A percentile compares a stretch with the other conserved stretches of the same genome.
Evolutionary conservation across 2,329 filamentous ascomycete genomes (phyloP).

Genomic region (Talaromyces sp.): DNA sequence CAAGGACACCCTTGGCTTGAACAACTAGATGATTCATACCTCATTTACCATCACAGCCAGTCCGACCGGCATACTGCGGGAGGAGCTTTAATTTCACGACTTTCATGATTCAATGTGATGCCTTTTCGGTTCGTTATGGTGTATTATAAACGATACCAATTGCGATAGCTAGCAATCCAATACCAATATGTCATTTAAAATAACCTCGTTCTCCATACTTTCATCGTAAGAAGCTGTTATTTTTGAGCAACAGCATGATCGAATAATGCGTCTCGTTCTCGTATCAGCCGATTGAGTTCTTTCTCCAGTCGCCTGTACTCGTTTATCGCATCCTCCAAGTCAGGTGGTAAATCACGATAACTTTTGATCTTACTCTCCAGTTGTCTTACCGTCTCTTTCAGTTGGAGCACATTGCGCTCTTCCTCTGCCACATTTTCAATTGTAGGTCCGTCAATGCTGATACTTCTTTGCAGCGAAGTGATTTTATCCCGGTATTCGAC

Average conservation of each 20-base stretch:
- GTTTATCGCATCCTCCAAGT: slow-evolving; percentile 64
- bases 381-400: slow-evolving; percentile 60
- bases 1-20: slow-evolving; percentile 43
- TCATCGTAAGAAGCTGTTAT: not conserved
- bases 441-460: slow-evolving; percentile 27
- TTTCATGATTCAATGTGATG: slow-evolving; percentile 5
- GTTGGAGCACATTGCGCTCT: slow-evolving; percentile 56
- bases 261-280: slow-evolving; percentile 68
- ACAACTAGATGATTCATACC: slow-evolving; percentile 26
- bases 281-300: slow-evolving; percentile 60
- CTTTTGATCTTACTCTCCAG: slow-evolving; percentile 65
- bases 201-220: too few relatives aligned
- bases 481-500: slow-evolving; percentile 63
- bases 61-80: not conserved
- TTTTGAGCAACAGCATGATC: slow-evolving; percentile 58
- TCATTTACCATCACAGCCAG: slow-evolving; percentile 8
- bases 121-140: slow-evolving; percentile 12
- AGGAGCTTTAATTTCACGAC: slow-evolving; percentile 4
- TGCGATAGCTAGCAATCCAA: slow-evolving; percentile 9
- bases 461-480: slow-evolving; percentile 37
- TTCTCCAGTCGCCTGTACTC: slow-evolving; percentile 66
- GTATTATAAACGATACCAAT: slow-evolving; percentile 18
- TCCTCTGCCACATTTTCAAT: slow-evolving; percentile 55
- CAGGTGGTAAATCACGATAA: slow-evolving; percentile 70
- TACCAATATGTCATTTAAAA: not conserved